A percentile compares a stretch with the other conserved stretches of the same genome.
Evolutionary conservation across 305 asterid genomes (phyloP).

Genomic region (Solanum hybrid): DNA sequence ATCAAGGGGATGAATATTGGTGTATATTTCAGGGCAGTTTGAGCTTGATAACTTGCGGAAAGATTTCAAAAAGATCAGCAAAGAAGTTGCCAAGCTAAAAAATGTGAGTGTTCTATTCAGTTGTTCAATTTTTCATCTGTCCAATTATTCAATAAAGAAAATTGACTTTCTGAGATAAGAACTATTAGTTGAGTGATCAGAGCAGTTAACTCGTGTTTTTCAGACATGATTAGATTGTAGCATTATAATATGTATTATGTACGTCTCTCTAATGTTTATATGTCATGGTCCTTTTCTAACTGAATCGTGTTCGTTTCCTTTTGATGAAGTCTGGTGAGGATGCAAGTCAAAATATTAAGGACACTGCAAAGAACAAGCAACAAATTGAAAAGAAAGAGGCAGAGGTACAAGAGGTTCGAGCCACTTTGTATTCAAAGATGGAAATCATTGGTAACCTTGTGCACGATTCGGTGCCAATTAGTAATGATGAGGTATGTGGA

Average conservation of each 20-base stretch:
- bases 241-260: no score
- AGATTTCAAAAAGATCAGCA: slow-evolving; percentile 61
- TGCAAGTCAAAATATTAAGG: slow-evolving; percentile 36
- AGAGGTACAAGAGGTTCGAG: slow-evolving; percentile 69
- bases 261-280: no score
- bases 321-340: slow-evolving; percentile 26
- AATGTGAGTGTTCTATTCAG: slow-evolving; percentile 35
- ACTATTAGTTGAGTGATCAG: no score
- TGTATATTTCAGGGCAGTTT: slow-evolving; percentile 46
- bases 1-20: neutral
- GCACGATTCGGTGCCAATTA: slow-evolving; percentile 81
- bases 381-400: slow-evolving; percentile 41
- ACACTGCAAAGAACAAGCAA: slow-evolving; percentile 53
- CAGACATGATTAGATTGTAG: no score
- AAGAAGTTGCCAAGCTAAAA: slow-evolving; percentile 52
- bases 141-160: no score
- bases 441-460: slow-evolving; percentile 72
- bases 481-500: slow-evolving; percentile 58
- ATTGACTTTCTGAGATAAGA: no score
- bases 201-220: no score
- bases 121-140: neutral
- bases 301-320: neutral
- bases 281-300: no score
- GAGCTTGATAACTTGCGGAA: slow-evolving; percentile 65
- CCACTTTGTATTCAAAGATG: slow-evolving; percentile 46